These are phyloP conservation scores for Cladosporium austrohemisphaericum DNA, from an alignment of 2,329 filamentous ascomycete species.

Conservation along the genomic window DNA sequence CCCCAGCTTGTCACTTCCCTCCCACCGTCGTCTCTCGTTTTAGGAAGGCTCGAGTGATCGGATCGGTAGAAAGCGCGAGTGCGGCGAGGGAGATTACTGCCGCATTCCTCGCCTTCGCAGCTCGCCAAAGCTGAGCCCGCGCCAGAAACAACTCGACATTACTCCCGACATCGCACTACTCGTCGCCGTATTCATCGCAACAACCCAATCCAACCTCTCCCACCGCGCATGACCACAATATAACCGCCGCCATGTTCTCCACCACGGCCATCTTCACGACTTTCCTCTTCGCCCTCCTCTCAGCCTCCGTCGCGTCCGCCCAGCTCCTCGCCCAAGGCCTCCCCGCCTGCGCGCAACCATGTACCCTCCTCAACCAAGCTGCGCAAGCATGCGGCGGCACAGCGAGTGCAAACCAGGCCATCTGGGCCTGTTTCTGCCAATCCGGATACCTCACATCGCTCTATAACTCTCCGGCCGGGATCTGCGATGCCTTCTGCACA, in stretches of 20 bases:
- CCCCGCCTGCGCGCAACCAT: constrained; percentile 35
- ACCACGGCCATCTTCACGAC: constrained; percentile 5
- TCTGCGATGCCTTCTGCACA: constrained; percentile 55
- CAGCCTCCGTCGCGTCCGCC: constrained; percentile 18
- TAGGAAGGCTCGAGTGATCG: not conserved
- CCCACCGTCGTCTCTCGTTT: not conserved
- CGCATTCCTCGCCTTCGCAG: constrained; percentile 1
- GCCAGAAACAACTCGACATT: not conserved
- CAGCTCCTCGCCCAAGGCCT: constrained; percentile 34
- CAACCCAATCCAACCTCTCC: not conserved
- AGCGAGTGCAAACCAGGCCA: constrained; percentile 45
- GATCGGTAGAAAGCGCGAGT: not conserved
- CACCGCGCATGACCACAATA: constrained; percentile 1
- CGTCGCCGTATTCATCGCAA: constrained; percentile 1
- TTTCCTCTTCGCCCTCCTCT: constrained; percentile 17
- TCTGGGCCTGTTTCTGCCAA: constrained; percentile 71
- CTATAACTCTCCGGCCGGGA: constrained; percentile 42
- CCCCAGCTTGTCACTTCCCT: not conserved
- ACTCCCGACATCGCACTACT: not conserved
- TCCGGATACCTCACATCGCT: constrained; percentile 58
- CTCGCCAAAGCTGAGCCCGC: not conserved
- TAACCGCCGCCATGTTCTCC: constrained; percentile 6
- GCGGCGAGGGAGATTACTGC: not conserved
- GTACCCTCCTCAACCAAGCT: constrained; percentile 51
- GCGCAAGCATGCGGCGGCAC: constrained; percentile 63